Base-by-base conservation (phyloP, 2,329 filamentous ascomycete genomes). In the Colletotrichum sp. region DNA sequence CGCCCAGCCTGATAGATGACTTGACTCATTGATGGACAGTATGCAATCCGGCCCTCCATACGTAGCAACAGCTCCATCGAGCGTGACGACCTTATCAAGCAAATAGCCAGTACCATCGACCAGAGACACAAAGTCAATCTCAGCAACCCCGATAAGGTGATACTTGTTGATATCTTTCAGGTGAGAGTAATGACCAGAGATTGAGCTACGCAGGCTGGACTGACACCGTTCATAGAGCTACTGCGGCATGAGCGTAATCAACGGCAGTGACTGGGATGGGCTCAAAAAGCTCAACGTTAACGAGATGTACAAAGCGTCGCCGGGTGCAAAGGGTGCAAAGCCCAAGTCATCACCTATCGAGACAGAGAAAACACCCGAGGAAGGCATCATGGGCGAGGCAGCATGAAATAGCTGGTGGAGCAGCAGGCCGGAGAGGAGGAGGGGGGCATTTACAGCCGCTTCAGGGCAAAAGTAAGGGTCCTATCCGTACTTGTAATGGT, bases 141-240 rank as follows among this genome's bases (percentile, higher is more conserved):
- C n/a, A 91, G 89, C 64, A 90, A 89, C n/a, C 94, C 94, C 39
- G 94, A 96, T 85, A 91, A 95, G 81, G 91, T 96, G 36, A 93
- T 97, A 79, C 85, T 96, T 76, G 91, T 97, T 72, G 94, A 97
- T 80, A 90, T 97, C 72, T 96, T 94, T 83, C 92, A 95, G 90
- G 94, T 95, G 89, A 78, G 84, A 64, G 28, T 77, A 79, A 25
- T 60, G 22, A 18, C 13, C 30, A 25, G 16, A 18, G 13, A 18
- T n/a, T 13, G 62, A 27, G 39, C 10, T 25, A 18, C 36, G 6
- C n/a, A 74, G 25, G 30, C 18, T 18, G n/a, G 8, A 30, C 65
- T 79, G 48, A 76, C 62, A 43, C 16, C 18, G 12, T 27, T 8
- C n/a, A 76, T 79, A 96, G 94, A 93, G 92, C 71, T 89, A 95